phyloP scores from a whole-genome alignment of 75 land plant species.

The Cryptomeria japonica region DNA sequence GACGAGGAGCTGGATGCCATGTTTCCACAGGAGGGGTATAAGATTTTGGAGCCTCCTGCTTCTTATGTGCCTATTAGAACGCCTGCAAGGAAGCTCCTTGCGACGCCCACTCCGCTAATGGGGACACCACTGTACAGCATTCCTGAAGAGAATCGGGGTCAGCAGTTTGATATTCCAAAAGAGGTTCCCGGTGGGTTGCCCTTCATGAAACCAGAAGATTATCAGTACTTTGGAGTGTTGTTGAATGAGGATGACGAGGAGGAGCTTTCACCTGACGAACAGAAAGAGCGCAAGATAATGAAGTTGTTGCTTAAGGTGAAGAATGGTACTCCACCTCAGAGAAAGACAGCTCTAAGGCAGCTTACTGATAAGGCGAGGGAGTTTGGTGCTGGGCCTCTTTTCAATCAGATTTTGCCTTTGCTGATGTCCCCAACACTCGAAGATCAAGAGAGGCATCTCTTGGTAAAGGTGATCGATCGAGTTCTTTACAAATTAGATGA shows the following conservation, averaged over 20 bases:
- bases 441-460: conserved; percentile 93
- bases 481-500: conserved; percentile 95
- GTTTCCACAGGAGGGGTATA: conserved; percentile 94
- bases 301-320: conserved; percentile 95
- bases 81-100: conserved; percentile 96
- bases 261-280: conserved; percentile 91
- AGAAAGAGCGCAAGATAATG: conserved; percentile 98
- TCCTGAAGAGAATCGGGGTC: conserved; percentile 94
- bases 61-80: conserved; percentile 93
- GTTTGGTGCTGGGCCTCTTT: conserved; percentile 96
- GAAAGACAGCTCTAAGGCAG: conserved; percentile 93
- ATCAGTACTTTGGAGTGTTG: conserved; percentile 82
- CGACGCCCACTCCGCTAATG: conserved; percentile 83
- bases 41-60: conserved; percentile 90
- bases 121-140: conserved; percentile 90
- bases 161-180: conserved; percentile 94
- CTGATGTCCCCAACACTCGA: conserved; percentile 98
- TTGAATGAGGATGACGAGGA: conserved; percentile 94
- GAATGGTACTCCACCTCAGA: conserved; percentile 97
- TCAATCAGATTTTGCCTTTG: conserved; percentile 86
- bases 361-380: conserved; percentile 96
- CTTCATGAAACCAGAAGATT: conserved; percentile 95
- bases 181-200: conserved; percentile 95
- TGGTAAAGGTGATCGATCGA: conserved; percentile 97
- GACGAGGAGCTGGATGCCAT: conserved; percentile 96